Base-by-base conservation (phyloP, 192 early-diverging fungal genomes). In the Coemansia sp. region DNA sequence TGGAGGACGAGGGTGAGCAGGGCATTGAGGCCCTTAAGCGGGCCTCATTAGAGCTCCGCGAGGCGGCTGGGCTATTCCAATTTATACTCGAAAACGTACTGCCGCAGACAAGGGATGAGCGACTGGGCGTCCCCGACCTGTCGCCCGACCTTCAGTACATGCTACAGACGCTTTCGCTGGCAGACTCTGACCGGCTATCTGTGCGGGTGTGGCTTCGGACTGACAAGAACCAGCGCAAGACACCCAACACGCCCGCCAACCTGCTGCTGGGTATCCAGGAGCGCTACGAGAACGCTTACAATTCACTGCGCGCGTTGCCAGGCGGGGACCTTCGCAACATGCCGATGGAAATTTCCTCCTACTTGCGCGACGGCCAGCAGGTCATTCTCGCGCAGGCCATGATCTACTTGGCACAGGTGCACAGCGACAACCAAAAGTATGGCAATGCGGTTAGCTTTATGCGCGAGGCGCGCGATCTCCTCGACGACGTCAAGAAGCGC, bases 371-470 rank as follows among this genome's bases (percentile, higher is more conserved):
- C 41, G 78, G 82, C n/a, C 82, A 85, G 59, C 67, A 68, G 36
- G 74, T 80, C 18, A 80, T 80, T n/a, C 51, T 80, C 40, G 82
- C 82, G 6, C 82, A 85, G 65, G 82, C 82, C 5, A 79, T 85
- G 82, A 67, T 85, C 7, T 85, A 85, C 54, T 49, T 85, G 52
- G 82, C 82, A 0, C 77, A 80, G 57, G 82, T 80, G 5, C 72
- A 85, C 63, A 80, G 75, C 69, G 78, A 85, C 66, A 77, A 71
- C 60, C 78, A 80, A 70, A 77, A 77, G 66, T 85, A 68, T 12
- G 82, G 82, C 42, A 74, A 75, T 41, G 82, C 82, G 1, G 83
- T 85, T 22, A 75, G 78, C 40, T 85, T 85, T 64, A 85, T 85
- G 70, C 77, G 77, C 54, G 78, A 85, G 55, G 83, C 83, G 4